A percentile compares a stretch with the other conserved stretches of the same genome.
These are phyloP conservation scores for Akanthomyces muscarius DNA, from an alignment of 2,329 filamentous ascomycete genomes.

Conservation along the genomic window DNA sequence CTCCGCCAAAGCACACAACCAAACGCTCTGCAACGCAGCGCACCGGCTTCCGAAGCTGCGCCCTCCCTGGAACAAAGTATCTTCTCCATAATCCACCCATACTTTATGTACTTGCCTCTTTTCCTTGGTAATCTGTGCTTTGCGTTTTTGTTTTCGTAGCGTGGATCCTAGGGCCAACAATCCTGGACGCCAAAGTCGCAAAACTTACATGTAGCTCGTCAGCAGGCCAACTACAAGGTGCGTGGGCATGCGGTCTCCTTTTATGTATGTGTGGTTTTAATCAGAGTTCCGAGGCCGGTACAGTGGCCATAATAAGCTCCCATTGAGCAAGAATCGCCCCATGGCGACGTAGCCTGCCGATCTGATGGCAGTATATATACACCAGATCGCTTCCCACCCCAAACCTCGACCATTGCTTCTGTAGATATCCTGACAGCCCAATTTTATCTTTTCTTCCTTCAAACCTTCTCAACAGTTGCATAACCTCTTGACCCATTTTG, in stretches of 20 bases:
- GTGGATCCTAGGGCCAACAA: slow-evolving; percentile 9
- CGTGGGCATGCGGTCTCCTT: background rate
- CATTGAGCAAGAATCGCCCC: background rate
- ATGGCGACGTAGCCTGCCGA: background rate
- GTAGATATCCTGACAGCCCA: background rate
- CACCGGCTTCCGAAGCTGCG: slow-evolving; percentile 9
- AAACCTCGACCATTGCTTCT: slow-evolving; percentile 24
- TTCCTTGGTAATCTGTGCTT: no score
- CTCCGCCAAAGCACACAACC: slow-evolving; percentile 11
- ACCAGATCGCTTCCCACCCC: slow-evolving; percentile 20
- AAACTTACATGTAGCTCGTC: background rate
- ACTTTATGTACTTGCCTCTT: background rate
- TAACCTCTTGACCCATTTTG: no score
- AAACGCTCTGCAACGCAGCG: background rate
- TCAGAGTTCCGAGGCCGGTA: background rate
- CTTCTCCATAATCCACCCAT: background rate
- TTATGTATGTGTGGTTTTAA: background rate
- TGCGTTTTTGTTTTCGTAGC: background rate
- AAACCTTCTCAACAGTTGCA: background rate
- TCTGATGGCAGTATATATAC: slow-evolving; percentile 15
- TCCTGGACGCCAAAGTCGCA: slow-evolving; percentile 13
- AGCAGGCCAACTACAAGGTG: background rate
- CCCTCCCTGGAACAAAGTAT: background rate
- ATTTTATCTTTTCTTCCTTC: background rate
- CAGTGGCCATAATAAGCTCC: background rate